These are phyloP conservation scores for Saccharomyces uvarum DNA, from an alignment of 1,139 yeast species.

Conservation along the genomic window DNA sequence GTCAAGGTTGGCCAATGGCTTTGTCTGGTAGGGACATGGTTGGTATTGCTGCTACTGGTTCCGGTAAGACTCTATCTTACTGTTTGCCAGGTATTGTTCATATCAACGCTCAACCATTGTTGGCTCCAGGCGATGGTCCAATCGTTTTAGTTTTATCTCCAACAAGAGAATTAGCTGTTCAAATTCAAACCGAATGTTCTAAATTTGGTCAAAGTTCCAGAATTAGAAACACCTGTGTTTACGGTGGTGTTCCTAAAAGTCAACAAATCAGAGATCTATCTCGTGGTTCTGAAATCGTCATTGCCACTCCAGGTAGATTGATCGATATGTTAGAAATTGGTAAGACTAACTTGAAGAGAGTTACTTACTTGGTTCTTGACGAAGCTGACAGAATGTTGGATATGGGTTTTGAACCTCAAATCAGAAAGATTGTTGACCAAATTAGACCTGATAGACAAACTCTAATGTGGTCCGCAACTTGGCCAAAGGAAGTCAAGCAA, in stretches of 20 bases:
- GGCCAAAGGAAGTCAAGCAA: constrained; percentile 97
- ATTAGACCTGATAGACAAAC: constrained; percentile 97
- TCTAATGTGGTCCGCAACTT: constrained; percentile 98
- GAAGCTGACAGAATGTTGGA: constrained; percentile 96
- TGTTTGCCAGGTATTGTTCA: constrained; percentile 95
- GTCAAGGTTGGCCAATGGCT: constrained; percentile 99
- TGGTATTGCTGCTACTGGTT: constrained; percentile 98
- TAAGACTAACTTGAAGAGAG: constrained; percentile 91
- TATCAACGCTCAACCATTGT: constrained; percentile 93
- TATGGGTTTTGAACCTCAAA: constrained; percentile 97
- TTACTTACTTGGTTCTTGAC: constrained; percentile 91
- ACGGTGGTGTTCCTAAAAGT: constrained; percentile 99
- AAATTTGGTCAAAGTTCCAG: constrained; percentile 88
- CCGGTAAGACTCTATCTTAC: constrained; percentile 95
- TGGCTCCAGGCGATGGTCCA: constrained; percentile 94
- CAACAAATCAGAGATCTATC: constrained; percentile 92
- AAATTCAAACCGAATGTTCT: constrained; percentile 91
- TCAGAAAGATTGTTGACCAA: constrained; percentile 89
- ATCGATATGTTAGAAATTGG: constrained; percentile 95
- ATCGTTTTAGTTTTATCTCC: constrained; percentile 94
- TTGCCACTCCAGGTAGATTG: constrained; percentile 98
- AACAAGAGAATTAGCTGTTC: constrained; percentile 97
- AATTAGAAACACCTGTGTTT: constrained; percentile 94
- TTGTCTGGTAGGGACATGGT: constrained; percentile 96
- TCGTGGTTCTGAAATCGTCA: constrained; percentile 90